phyloP scores from a whole-genome alignment of 805 yeast genomes.

The Isabelozyma pseudorhagii region DNA sequence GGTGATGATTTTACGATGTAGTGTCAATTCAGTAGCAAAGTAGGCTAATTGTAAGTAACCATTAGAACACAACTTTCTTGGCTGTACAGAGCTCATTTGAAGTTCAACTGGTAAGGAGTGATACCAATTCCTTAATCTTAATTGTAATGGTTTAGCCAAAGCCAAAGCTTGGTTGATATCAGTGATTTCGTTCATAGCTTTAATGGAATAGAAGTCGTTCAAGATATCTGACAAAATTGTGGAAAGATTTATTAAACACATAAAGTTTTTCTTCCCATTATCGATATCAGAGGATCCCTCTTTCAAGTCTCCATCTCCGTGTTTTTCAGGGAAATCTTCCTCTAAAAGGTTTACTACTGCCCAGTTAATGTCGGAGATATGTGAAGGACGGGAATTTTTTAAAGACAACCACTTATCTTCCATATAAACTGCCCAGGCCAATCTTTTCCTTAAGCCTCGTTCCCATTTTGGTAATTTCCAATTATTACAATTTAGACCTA shows the following conservation, averaged over 20 bases:
- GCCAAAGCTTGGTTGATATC: constrained; percentile 67
- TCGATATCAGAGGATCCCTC: constrained; percentile 68
- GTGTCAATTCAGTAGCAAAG: constrained; percentile 83
- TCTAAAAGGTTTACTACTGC: constrained; percentile 62
- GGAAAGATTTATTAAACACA: constrained; percentile 62
- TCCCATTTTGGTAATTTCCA: constrained; percentile 98
- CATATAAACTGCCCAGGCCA: constrained; percentile 94
- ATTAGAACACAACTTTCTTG: constrained; percentile 65
- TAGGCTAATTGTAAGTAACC: constrained; percentile 82
- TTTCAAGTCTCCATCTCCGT: constrained; percentile 48
- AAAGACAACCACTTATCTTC: constrained; percentile 91
- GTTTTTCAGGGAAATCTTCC: constrained; percentile 78
- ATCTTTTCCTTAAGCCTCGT: constrained; percentile 75
- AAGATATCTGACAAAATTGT: constrained; percentile 69
- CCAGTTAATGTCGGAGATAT: constrained; percentile 76
- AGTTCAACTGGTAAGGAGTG: constrained; percentile 64
- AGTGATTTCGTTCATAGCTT: constrained; percentile 53
- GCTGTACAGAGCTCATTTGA: constrained; percentile 59
- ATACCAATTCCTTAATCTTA: constrained; percentile 71
- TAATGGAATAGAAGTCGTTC: constrained; percentile 68
- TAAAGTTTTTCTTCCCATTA: constrained; percentile 67
- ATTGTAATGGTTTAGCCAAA: constrained; percentile 77
- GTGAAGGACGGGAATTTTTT: constrained; percentile 82
- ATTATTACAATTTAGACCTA: constrained; percentile 83
- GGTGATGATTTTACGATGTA: constrained; percentile 75